A percentile compares a stretch with the other conserved stretches of the same genome.
Conservation (phyloP, 495 filamentous ascomycete species). For the Astrothelium macrocarpum region DNA sequence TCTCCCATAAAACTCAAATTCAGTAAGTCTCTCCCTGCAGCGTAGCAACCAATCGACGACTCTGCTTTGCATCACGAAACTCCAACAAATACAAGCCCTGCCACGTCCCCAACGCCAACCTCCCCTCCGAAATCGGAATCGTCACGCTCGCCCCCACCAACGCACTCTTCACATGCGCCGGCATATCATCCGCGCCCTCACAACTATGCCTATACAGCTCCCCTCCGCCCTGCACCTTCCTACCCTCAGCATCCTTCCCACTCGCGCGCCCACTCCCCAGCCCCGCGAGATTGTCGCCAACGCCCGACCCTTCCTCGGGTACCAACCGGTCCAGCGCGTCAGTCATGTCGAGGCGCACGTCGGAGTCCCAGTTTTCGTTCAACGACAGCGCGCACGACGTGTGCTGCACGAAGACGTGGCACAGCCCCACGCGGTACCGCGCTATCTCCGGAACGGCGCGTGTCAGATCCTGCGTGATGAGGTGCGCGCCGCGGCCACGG, state of each 20-base stretch:
- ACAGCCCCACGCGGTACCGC: slow-evolving; percentile 71
- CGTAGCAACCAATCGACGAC: slow-evolving; percentile 76
- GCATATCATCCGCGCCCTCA: slow-evolving; percentile 89
- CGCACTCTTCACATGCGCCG: slow-evolving; percentile 88
- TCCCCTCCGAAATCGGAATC: slow-evolving; percentile 81
- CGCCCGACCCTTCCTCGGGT: slow-evolving; percentile 58
- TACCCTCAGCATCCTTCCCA: slow-evolving; percentile 5
- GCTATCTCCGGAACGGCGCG: slow-evolving; percentile 62
- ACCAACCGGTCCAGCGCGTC: slow-evolving; percentile 87
- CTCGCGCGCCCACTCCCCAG: background rate
- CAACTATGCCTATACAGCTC: slow-evolving; percentile 76
- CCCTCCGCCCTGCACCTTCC: slow-evolving; percentile 18
- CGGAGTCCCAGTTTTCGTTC: slow-evolving; percentile 90
- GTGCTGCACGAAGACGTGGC: slow-evolving; percentile 87
- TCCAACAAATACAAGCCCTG: slow-evolving; percentile 93
- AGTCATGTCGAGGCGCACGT: slow-evolving; percentile 78
- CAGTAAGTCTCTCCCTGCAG: slow-evolving; percentile 82
- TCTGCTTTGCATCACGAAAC: slow-evolving; percentile 68
- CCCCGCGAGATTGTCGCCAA: background rate
- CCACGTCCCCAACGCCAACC: slow-evolving; percentile 62
- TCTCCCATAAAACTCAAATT: slow-evolving; percentile 14
- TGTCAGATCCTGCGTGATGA: slow-evolving; percentile 68
- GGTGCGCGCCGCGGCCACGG: slow-evolving; percentile 71
- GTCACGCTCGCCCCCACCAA: slow-evolving; percentile 80
- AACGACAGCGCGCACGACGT: slow-evolving; percentile 75